Percentiles rank a stretch among this genome's conserved stretches.
Conservation (phyloP, 2,329 filamentous ascomycete genomes). For the Colletotrichum siamense region DNA sequence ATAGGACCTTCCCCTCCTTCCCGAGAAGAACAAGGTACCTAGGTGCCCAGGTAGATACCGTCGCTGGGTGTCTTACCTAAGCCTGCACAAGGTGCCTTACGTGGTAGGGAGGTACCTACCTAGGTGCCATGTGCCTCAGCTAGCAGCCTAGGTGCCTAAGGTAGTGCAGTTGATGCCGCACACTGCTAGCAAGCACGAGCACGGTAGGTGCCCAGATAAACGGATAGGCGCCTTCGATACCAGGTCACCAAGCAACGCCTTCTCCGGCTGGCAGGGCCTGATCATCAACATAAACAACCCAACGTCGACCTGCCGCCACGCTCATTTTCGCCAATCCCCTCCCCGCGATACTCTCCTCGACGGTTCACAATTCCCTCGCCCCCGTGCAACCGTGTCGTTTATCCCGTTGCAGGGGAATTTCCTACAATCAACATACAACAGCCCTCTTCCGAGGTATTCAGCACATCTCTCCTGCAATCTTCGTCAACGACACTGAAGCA, state of each 20-base stretch:
- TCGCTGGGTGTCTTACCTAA: not conserved
- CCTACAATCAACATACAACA: not conserved
- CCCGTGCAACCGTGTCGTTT: not conserved
- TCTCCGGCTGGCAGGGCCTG: not conserved
- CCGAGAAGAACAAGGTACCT: no score
- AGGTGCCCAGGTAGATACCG: no score
- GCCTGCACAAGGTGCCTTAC: not conserved
- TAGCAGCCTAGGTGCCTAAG: not conserved
- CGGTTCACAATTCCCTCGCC: not conserved
- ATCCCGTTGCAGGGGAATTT: not conserved
- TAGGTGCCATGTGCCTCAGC: not conserved
- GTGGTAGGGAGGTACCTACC: no score
- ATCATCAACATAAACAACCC: constrained; percentile 1
- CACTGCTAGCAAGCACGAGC: not conserved
- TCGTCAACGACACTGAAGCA: not conserved
- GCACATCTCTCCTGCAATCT: not conserved
- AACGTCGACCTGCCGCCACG: not conserved
- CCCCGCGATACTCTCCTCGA: not conserved
- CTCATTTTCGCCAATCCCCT: not conserved
- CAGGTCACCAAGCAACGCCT: not conserved
- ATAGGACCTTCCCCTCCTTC: not conserved
- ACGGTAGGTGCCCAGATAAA: not conserved
- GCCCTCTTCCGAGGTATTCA: not conserved
- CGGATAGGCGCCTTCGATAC: not conserved
- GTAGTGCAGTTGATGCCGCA: not conserved